Conservation (phyloP, 805 yeast genomes). For the Suhomyces faveliae region DNA sequence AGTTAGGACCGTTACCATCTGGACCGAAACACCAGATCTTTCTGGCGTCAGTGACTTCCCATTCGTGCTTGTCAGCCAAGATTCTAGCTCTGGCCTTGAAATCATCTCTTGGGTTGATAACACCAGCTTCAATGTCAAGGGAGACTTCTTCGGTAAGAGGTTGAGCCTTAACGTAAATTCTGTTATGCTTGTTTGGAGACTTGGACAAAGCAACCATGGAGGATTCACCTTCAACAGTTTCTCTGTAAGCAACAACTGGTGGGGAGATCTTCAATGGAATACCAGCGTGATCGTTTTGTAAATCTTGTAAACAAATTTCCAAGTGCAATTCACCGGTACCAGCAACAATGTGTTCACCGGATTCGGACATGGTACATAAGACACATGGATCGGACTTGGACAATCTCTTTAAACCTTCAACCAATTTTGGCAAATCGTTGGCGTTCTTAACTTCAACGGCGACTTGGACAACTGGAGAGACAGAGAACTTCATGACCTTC, state of each 20-base stretch:
- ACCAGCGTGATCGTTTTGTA: slow-evolving; percentile 99
- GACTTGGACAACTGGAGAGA: slow-evolving; percentile 98
- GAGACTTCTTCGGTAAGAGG: slow-evolving; percentile 94
- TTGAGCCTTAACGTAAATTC: slow-evolving; percentile 96
- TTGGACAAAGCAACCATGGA: slow-evolving; percentile 95
- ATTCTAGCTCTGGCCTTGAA: slow-evolving; percentile 98
- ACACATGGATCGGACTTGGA: slow-evolving; percentile 99
- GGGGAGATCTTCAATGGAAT: slow-evolving; percentile 96
- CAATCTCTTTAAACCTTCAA: slow-evolving; percentile 99
- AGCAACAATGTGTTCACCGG: slow-evolving; percentile 99
- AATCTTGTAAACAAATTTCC: slow-evolving; percentile 95
- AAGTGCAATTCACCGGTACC: slow-evolving; percentile 99
- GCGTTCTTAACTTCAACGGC: slow-evolving; percentile 99
- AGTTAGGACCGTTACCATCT: slow-evolving; percentile 98
- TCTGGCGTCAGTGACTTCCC: slow-evolving; percentile 99
- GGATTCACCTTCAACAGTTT: slow-evolving; percentile 92
- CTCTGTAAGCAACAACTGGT: slow-evolving; percentile 98
- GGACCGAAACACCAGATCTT: slow-evolving; percentile 99
- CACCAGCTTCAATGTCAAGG: slow-evolving; percentile 89
- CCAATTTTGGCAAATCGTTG: slow-evolving; percentile 98
- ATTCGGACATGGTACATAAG: slow-evolving; percentile 76
- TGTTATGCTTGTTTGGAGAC: slow-evolving; percentile 99
- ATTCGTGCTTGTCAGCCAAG: slow-evolving; percentile 97
- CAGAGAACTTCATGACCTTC: slow-evolving; percentile 99
- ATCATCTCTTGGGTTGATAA: slow-evolving; percentile 92